phyloP scores from a whole-genome alignment of 371 early-diverging fungal species.

The Conidiobolus incongruus region DNA sequence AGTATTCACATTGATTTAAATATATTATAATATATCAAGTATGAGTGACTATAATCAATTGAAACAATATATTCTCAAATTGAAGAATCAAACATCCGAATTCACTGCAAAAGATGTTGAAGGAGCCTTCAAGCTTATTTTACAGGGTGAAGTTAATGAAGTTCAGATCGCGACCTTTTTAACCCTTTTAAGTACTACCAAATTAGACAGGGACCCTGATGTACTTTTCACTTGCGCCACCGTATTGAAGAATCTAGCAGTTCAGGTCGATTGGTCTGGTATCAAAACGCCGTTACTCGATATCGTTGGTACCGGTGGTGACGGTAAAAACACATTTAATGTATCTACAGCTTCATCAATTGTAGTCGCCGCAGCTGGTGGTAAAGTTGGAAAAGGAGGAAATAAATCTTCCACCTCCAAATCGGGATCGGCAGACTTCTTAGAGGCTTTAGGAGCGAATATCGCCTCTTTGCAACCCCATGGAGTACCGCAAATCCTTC shows the following conservation, averaged over 20 bases:
- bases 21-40: too few relatives aligned
- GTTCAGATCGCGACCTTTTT: conserved; percentile 78
- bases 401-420: conserved; percentile 83
- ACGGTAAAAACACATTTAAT: conserved; percentile 90
- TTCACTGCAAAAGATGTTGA: conserved; percentile 44
- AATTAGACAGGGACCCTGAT: conserved; percentile 46
- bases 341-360: conserved; percentile 82
- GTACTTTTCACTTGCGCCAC: conserved; percentile 56
- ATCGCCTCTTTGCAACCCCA: conserved; percentile 38
- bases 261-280: conserved; percentile 16
- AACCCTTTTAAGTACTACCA: conserved; percentile 37
- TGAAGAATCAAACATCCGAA: too few relatives aligned
- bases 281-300: conserved; percentile 38
- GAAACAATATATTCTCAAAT: too few relatives aligned
- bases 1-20: too few relatives aligned
- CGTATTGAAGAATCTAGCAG: conserved; percentile 34
- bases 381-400: conserved; percentile 84
- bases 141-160: conserved; percentile 43
- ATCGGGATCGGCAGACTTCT: conserved; percentile 84
- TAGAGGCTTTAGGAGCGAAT: conserved; percentile 62
- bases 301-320: conserved; percentile 97
- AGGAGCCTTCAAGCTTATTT: conserved; percentile 39
- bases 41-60: too few relatives aligned
- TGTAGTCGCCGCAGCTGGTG: conserved; percentile 85
- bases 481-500: conserved; percentile 33